Conservation (phyloP, 139 green algal species). For the Pseudopediastrum boryanum region DNA sequence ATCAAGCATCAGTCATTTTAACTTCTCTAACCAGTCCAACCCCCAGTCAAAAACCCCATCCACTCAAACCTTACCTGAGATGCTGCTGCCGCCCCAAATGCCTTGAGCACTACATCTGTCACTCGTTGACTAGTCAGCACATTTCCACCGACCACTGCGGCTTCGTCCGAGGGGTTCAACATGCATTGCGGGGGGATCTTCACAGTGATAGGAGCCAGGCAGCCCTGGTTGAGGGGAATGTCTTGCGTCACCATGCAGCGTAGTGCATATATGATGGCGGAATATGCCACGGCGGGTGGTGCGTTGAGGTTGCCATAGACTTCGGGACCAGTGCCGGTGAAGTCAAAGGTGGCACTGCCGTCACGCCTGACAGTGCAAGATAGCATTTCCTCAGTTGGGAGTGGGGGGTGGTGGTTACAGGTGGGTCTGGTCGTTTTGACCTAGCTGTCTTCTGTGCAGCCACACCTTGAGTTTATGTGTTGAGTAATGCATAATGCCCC, state of each 20-base stretch:
- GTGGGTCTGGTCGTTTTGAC: no score
- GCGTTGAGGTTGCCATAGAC: conserved; percentile 97
- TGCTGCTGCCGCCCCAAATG: conserved; percentile 86
- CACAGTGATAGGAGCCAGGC: conserved; percentile 78
- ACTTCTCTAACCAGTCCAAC: no score
- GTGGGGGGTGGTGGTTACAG: no score
- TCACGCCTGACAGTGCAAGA: conserved; percentile 77
- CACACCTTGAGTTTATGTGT: no score
- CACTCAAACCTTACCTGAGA: conserved; percentile 84
- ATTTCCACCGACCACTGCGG: conserved; percentile 96
- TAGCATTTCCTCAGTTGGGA: conserved; percentile 77
- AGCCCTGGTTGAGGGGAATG: conserved; percentile 95
- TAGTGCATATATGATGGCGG: conserved; percentile 95
- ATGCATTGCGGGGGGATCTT: conserved; percentile 67
- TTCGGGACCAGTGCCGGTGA: conserved; percentile 83
- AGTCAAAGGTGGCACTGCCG: conserved; percentile 89
- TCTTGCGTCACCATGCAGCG: conserved; percentile 89
- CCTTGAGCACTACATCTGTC: conserved; percentile 94
- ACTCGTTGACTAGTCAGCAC: conserved; percentile 97
- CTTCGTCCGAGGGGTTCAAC: conserved; percentile 64
- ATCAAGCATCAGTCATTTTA: no score
- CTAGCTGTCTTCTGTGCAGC: no score
- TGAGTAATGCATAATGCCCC: no score
- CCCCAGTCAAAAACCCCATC: no score
- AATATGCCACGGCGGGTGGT: conserved; percentile 88